These are phyloP conservation scores for Suillus subluteus DNA, from an alignment of 768 basidiomycete species.

Conservation along the genomic window DNA sequence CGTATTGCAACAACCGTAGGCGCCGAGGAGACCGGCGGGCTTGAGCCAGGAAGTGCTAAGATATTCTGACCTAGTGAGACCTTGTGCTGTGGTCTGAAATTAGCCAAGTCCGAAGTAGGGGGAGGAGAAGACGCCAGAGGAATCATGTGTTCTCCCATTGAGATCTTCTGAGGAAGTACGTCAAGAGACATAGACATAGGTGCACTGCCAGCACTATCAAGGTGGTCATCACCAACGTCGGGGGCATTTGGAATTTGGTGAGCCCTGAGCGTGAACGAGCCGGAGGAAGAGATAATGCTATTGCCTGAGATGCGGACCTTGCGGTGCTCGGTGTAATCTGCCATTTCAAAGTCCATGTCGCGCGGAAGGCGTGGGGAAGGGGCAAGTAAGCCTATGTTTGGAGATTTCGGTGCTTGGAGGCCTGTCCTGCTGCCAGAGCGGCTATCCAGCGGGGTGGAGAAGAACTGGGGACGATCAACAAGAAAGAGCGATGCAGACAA, in stretches of 20 bases:
- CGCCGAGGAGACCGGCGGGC: neutral
- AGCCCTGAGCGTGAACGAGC: constrained; percentile 27
- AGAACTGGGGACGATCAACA: constrained; percentile 24
- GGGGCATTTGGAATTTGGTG: constrained; percentile 3
- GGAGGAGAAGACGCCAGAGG: constrained; percentile 3
- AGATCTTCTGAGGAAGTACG: neutral
- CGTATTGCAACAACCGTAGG: neutral
- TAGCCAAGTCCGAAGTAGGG: neutral
- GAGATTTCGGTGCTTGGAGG: neutral
- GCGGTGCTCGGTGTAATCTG: constrained; percentile 15
- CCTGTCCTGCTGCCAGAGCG: constrained; percentile 11
- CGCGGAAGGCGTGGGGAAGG: neutral
- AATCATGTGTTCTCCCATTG: constrained; percentile 21
- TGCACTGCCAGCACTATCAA: neutral
- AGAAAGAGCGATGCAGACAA: constrained; percentile 21
- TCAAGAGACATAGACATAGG: constrained; percentile 5
- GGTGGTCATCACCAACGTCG: neutral
- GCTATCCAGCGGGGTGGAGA: constrained; percentile 28
- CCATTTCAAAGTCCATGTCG: constrained; percentile 21
- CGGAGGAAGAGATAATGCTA: constrained; percentile 35
- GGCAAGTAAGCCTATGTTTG: neutral
- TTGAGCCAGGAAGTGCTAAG: neutral
- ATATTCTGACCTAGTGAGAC: neutral
- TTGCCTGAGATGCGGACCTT: constrained; percentile 27
- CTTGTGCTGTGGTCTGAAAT: neutral